Conservation (phyloP, 106 monocot genomes). For the Hemerocallis citrina region DNA sequence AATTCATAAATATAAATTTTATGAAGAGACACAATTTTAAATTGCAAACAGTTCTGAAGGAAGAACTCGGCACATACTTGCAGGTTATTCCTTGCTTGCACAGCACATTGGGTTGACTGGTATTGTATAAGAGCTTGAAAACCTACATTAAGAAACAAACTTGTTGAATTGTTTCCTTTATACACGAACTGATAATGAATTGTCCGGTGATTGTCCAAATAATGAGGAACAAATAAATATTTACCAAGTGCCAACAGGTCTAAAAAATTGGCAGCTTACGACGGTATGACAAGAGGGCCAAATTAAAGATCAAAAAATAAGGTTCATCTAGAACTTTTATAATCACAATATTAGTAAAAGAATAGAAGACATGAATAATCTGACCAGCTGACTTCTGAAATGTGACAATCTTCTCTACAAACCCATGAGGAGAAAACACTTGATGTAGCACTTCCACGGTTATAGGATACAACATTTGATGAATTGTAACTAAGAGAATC, state of each 20-base stretch:
- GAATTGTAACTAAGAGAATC: slow-evolving; percentile 95
- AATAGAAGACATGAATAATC: slow-evolving; percentile 38
- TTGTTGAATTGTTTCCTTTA: neutral
- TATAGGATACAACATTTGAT: slow-evolving; percentile 98
- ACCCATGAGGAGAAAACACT: slow-evolving; percentile 97
- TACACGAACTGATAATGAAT: neutral
- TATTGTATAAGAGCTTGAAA: slow-evolving; percentile 97
- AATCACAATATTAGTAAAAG: neutral
- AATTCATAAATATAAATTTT: neutral
- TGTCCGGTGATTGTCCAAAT: neutral
- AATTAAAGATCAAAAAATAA: slow-evolving; percentile 3
- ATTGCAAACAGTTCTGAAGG: neutral
- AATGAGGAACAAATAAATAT: neutral
- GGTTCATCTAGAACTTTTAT: neutral
- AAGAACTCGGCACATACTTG: slow-evolving; percentile 44
- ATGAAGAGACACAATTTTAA: neutral
- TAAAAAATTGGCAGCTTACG: neutral
- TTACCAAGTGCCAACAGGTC: slow-evolving; percentile 3
- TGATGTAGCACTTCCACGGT: slow-evolving; percentile 98
- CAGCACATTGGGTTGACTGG: slow-evolving; percentile 60
- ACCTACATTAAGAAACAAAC: slow-evolving; percentile 33
- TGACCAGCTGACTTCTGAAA: slow-evolving; percentile 99
- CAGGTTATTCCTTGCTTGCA: slow-evolving; percentile 73
- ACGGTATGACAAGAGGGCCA: no score
- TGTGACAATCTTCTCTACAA: slow-evolving; percentile 96